A percentile compares a stretch with the other conserved stretches of the same genome.
Conservation (phyloP, 495 filamentous ascomycete genomes). For the Trichoderma virens region DNA sequence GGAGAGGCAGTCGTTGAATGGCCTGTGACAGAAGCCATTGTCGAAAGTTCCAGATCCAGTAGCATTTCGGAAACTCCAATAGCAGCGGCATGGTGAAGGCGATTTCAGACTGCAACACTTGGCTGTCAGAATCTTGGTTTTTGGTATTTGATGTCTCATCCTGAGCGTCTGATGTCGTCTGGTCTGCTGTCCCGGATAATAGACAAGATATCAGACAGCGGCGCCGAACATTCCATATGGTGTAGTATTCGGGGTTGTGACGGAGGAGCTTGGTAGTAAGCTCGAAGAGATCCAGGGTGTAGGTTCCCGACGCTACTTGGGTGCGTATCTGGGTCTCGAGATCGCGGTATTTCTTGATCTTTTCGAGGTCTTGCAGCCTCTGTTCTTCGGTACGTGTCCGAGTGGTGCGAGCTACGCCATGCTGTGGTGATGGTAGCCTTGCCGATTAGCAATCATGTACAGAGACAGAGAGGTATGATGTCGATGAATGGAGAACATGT, state of each 20-base stretch:
- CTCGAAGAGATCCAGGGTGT: conserved; percentile 57
- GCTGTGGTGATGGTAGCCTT: conserved; percentile 44
- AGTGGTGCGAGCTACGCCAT: conserved; percentile 63
- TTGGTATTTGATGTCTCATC: conserved; percentile 28
- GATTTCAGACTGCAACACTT: conserved; percentile 54
- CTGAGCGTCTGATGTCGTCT: conserved; percentile 51
- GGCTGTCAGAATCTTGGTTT: conserved; percentile 21
- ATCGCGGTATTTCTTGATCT: conserved; percentile 70
- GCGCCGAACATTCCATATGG: conserved; percentile 93
- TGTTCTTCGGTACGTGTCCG: conserved; percentile 61
- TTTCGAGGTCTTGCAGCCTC: conserved; percentile 58
- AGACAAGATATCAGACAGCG: conserved; percentile 51
- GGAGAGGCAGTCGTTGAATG: conserved; percentile 48
- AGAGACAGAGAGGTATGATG: background rate
- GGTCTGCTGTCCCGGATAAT: conserved; percentile 33
- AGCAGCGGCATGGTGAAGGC: conserved; percentile 76
- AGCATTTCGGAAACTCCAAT: conserved; percentile 85
- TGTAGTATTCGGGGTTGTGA: conserved; percentile 96
- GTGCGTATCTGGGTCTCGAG: conserved; percentile 58
- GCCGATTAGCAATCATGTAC: background rate
- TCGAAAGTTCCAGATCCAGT: conserved; percentile 99
- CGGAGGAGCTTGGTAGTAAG: conserved; percentile 74
- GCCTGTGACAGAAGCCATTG: conserved; percentile 73
- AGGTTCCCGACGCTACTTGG: conserved; percentile 48
- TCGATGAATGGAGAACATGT: too few species aligned